Evolutionary conservation across 257 asterid genomes (phyloP).

Genomic region (Lycium ferocissimum): DNA sequence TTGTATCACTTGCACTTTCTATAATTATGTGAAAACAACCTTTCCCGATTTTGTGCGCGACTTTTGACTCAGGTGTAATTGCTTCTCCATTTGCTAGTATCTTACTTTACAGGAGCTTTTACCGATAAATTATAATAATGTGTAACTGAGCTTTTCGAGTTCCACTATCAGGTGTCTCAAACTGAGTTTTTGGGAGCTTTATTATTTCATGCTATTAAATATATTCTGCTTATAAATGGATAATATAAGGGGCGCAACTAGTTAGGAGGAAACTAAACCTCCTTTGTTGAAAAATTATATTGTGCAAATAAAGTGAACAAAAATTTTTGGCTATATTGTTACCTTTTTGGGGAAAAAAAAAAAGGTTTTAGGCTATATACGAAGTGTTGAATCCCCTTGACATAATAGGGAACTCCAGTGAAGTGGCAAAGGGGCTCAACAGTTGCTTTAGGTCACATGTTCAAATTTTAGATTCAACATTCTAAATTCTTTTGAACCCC

Average conservation of each 20-base stretch:
- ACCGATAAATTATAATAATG: neutral
- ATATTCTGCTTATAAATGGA: neutral
- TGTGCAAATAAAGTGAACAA: neutral
- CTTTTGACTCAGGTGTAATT: neutral
- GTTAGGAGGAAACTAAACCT: constrained; percentile 6
- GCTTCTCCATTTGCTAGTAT: neutral
- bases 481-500: neutral
- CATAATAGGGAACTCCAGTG: neutral
- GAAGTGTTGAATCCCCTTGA: neutral
- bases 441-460: neutral
- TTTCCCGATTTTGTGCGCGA: neutral
- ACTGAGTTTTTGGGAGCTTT: neutral
- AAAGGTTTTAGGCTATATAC: neutral
- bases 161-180: neutral
- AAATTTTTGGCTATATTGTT: neutral
- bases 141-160: neutral
- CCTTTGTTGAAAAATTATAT: neutral
- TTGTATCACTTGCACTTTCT: constrained; percentile 17
- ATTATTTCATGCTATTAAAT: neutral
- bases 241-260: constrained; percentile 15
- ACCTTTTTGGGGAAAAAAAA: no score
- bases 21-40: neutral
- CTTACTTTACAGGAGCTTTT: neutral
- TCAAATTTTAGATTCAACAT: neutral
- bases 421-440: neutral